Evolutionary conservation across 2,329 filamentous ascomycete species (phyloP), one percentile per base, ranked within the genome.

Genomic region (Hymenotorrendiella dingleyae): DNA sequence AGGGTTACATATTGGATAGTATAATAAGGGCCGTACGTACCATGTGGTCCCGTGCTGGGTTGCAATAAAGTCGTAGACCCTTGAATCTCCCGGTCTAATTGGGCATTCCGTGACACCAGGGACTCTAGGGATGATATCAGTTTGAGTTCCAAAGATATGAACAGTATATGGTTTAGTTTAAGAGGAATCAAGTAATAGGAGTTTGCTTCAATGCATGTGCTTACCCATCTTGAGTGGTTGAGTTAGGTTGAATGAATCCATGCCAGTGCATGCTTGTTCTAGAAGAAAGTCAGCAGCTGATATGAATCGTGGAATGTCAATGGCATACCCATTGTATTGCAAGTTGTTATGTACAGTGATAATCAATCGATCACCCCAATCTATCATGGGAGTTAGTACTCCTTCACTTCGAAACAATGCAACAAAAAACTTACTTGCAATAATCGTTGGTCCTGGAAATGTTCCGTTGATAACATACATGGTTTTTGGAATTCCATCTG

Each of bases 341-440:
- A 67, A 53, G 11, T 52, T 45, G 62, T 91, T 91, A 61, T 76
- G 72, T 37, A 89, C 73, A 27, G 78, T 78, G 32, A 86, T 75
- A 36, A 84, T 19, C n/a, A 42, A 14, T 14, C 9, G 22, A 24
- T 42, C 39, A 8, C 39, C 39, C 39, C 30, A 42, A 29, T 42
- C 30, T 33, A 27, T 19, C 22, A 16, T 24, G 6, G 10, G 21
- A 12, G n/a, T n/a, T n/a, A n/a, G n/a, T n/a, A 34, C n/a, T n/a
- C n/a, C n/a, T n/a, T n/a, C n/a, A n/a, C n/a, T n/a, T 22, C 30
- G 3, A 12, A 7, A 30, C 19, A 39, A 5, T 4, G 10, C 4
- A 14, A 7, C 21, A 10, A n/a, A 30, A 29, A 20, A 34, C 38
- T 26, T 23, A 34, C 38, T 34, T 9, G 61, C 12, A 10, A 38